Percentiles rank a stretch among this genome's conserved stretches.
phyloP scores from a whole-genome alignment of 2,329 filamentous ascomycete genomes.

The Didymellaceae sp. region DNA sequence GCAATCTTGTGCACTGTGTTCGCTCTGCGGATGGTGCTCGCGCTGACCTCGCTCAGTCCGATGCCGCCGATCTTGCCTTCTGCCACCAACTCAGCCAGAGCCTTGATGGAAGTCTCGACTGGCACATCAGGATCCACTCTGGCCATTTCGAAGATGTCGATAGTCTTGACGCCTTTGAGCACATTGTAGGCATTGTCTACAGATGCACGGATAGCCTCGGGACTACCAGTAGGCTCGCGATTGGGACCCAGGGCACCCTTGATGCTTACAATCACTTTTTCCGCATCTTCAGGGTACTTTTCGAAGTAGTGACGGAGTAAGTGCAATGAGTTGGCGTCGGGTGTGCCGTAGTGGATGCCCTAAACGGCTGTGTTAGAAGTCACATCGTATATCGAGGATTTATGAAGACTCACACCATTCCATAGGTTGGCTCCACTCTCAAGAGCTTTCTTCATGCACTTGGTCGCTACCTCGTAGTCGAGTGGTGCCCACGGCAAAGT shows the following conservation, averaged over 20 bases:
- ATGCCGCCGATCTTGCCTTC: constrained; percentile 55
- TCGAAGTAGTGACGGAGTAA: constrained; percentile 59
- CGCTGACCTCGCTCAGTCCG: constrained; percentile 54
- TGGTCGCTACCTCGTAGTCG: not conserved
- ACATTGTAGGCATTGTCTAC: constrained; percentile 55
- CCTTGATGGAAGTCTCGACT: constrained; percentile 53
- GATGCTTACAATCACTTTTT: constrained; percentile 57
- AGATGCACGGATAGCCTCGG: constrained; percentile 50
- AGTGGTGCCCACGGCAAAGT: not conserved
- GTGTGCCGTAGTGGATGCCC: constrained; percentile 49
- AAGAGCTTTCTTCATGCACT: constrained; percentile 1
- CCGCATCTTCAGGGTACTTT: constrained; percentile 57
- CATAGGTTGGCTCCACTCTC: not conserved
- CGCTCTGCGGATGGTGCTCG: constrained; percentile 55
- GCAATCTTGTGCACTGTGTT: constrained; percentile 62
- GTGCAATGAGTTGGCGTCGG: constrained; percentile 55
- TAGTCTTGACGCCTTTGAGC: constrained; percentile 55
- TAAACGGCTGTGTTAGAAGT: not conserved
- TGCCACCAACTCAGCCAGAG: constrained; percentile 48
- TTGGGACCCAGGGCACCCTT: constrained; percentile 52
- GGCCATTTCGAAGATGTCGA: constrained; percentile 58
- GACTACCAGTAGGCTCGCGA: constrained; percentile 49
- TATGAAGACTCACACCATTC: not conserved
- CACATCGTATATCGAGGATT: not conserved
- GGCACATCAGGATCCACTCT: constrained; percentile 53